A percentile compares a stretch with the other conserved stretches of the same genome.
Conservation (phyloP, 805 yeast species). For the Myxozyma vanderwaltii region DNA sequence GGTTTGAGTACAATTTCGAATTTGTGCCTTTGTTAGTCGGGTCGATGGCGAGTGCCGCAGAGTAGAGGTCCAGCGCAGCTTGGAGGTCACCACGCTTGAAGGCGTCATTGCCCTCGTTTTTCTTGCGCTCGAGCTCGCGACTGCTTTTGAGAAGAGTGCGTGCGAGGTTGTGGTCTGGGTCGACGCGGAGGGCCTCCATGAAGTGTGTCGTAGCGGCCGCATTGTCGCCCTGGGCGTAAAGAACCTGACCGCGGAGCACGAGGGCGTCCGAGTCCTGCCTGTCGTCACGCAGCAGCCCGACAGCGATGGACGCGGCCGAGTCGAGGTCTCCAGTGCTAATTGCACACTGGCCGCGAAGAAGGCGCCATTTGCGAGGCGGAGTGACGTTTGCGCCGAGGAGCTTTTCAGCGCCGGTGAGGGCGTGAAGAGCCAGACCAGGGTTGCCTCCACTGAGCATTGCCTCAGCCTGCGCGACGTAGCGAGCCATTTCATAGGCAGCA, state of each 20-base stretch:
- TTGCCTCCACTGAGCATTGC: slow-evolving; percentile 36
- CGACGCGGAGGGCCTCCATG: slow-evolving; percentile 46
- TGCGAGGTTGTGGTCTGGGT: slow-evolving; percentile 47
- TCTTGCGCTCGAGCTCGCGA: slow-evolving; percentile 42
- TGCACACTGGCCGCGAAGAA: slow-evolving; percentile 40
- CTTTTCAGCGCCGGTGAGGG: slow-evolving; percentile 44
- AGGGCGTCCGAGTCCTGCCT: slow-evolving; percentile 46
- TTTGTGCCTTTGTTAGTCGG: slow-evolving; percentile 54
- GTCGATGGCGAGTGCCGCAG: slow-evolving; percentile 71
- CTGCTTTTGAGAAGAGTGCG: slow-evolving; percentile 40
- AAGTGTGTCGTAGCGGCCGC: slow-evolving; percentile 45
- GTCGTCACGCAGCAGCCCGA: slow-evolving; percentile 43
- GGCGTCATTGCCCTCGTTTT: slow-evolving; percentile 64
- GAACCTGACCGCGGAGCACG: slow-evolving; percentile 44
- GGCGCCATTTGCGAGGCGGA: slow-evolving; percentile 44
- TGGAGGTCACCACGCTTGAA: slow-evolving; percentile 66
- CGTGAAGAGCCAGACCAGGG: slow-evolving; percentile 42
- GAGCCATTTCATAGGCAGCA: slow-evolving; percentile 44
- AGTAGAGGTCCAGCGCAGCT: slow-evolving; percentile 69
- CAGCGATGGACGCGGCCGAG: slow-evolving; percentile 44
- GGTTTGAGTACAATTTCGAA: slow-evolving; percentile 65
- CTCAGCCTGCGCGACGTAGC: slow-evolving; percentile 43
- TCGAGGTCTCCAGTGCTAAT: slow-evolving; percentile 41
- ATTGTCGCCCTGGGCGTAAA: slow-evolving; percentile 46
- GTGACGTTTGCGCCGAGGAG: slow-evolving; percentile 42